Conservation (phyloP, 2,329 filamentous ascomycete genomes). For the Fusarium liriodendri region DNA sequence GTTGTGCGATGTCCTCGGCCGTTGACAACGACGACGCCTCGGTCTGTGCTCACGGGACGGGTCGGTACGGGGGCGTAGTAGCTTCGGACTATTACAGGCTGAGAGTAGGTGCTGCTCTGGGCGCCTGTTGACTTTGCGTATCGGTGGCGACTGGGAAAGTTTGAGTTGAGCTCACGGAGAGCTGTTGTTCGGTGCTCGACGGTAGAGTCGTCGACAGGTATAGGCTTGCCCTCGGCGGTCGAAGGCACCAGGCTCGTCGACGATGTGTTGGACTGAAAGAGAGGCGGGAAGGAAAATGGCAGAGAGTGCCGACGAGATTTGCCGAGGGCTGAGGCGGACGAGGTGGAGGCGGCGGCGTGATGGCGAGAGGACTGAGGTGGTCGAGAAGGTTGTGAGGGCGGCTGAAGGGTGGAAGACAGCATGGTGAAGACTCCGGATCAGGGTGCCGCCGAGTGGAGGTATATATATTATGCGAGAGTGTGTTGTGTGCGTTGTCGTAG, state of each 20-base stretch:
- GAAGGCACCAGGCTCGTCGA: slow-evolving; percentile 65
- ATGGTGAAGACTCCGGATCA: slow-evolving; percentile 25
- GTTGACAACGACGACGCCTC: slow-evolving; percentile 46
- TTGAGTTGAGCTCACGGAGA: slow-evolving; percentile 68
- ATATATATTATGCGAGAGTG: slow-evolving; percentile 31
- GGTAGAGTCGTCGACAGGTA: slow-evolving; percentile 67
- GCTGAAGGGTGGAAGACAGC: slow-evolving; percentile 29
- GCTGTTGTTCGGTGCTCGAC: slow-evolving; percentile 69
- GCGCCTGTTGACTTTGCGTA: slow-evolving; percentile 68
- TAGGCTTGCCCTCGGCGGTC: slow-evolving; percentile 66
- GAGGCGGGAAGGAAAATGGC: slow-evolving; percentile 61
- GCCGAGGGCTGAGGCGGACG: slow-evolving; percentile 35
- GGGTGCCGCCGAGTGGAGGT: slow-evolving; percentile 24
- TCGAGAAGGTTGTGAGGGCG: slow-evolving; percentile 30
- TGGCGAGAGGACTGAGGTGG: slow-evolving; percentile 39
- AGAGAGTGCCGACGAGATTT: slow-evolving; percentile 52
- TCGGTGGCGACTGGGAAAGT: slow-evolving; percentile 66
- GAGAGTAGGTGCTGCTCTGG: slow-evolving; percentile 69
- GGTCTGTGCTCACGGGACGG: slow-evolving; percentile 47
- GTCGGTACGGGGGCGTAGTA: slow-evolving; percentile 63
- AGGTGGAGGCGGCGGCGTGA: slow-evolving; percentile 38
- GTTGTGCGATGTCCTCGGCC: slow-evolving; percentile 42
- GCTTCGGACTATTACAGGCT: slow-evolving; percentile 74
- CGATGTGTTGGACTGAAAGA: slow-evolving; percentile 61
- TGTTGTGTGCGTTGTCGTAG: slow-evolving; percentile 23